phyloP scores from a whole-genome alignment of 202 grass and related monocot species.

The Carex sylvatica region DNA sequence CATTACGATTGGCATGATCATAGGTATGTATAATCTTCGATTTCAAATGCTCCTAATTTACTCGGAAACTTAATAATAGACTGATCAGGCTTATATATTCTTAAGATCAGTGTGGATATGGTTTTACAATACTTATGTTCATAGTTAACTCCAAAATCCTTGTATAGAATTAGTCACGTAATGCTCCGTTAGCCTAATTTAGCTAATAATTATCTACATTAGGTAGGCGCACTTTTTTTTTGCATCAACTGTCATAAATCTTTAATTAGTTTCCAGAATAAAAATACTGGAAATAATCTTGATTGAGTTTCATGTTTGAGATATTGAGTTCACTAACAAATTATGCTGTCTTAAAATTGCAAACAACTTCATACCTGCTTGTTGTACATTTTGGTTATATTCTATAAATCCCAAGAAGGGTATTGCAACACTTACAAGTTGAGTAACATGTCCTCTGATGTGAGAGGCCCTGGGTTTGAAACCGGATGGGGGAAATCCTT shows the following conservation, averaged over 20 bases:
- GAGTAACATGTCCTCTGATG: not conserved
- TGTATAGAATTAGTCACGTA: not conserved
- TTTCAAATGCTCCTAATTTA: not conserved
- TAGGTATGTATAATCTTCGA: constrained; percentile 43
- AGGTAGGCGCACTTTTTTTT: not conserved
- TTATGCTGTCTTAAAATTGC: not conserved
- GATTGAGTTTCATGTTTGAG: not conserved
- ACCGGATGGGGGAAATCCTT: no score
- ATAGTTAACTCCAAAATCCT: not conserved
- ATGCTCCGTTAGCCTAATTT: not conserved
- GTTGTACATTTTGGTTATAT: not conserved
- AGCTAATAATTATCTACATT: not conserved
- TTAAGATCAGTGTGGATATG: not conserved
- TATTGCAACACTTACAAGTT: not conserved
- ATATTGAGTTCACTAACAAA: not conserved
- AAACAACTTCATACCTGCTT: not conserved
- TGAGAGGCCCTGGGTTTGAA: no score
- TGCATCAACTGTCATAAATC: not conserved
- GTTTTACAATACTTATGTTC: not conserved
- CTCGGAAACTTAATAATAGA: not conserved
- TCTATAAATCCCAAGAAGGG: not conserved
- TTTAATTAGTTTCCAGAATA: not conserved
- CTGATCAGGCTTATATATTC: not conserved
- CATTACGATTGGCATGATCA: constrained; percentile 71
- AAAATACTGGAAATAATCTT: not conserved